Evolutionary conservation across 805 yeast genomes (phyloP).

Genomic region (Cyberlindnera mycetangii): DNA sequence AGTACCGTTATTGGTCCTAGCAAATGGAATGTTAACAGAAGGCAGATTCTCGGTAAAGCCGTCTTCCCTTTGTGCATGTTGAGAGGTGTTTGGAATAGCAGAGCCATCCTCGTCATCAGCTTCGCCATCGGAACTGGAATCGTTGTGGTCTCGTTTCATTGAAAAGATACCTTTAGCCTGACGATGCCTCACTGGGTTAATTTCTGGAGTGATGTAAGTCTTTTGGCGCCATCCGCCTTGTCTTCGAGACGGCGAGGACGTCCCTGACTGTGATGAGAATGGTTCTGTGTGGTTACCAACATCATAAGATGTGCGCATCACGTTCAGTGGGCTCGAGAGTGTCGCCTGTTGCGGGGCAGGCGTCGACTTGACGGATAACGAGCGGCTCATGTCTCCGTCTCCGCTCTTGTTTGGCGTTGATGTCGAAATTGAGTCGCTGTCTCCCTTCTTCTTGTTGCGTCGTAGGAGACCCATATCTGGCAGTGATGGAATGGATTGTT

Average conservation of each 20-base stretch:
- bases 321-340: not conserved
- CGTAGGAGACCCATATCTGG: not conserved
- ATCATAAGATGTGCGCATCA: not conserved
- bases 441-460: not conserved
- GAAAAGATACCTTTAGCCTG: slow-evolving; percentile 7
- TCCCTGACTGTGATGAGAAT: not conserved
- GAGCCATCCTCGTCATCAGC: not conserved
- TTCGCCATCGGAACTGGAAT: not conserved
- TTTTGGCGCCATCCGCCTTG: not conserved
- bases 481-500: not conserved
- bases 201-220: slow-evolving; percentile 14
- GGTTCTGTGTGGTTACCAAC: slow-evolving; percentile 4
- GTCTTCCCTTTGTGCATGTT: not conserved
- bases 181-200: slow-evolving; percentile 8
- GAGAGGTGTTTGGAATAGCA: too few relatives aligned
- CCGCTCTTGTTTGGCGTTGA: slow-evolving; percentile 4
- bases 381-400: not conserved
- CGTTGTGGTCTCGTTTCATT: slow-evolving; percentile 3
- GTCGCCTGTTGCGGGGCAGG: not conserved
- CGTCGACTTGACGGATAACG: slow-evolving; percentile 1
- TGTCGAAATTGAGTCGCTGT: not conserved
- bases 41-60: not conserved
- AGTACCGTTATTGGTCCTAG: not conserved
- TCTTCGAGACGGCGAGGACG: slow-evolving; percentile 1
- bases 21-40: not conserved